phyloP scores from a whole-genome alignment of 192 early-diverging fungal species.

The Coemansia sp. region DNA sequence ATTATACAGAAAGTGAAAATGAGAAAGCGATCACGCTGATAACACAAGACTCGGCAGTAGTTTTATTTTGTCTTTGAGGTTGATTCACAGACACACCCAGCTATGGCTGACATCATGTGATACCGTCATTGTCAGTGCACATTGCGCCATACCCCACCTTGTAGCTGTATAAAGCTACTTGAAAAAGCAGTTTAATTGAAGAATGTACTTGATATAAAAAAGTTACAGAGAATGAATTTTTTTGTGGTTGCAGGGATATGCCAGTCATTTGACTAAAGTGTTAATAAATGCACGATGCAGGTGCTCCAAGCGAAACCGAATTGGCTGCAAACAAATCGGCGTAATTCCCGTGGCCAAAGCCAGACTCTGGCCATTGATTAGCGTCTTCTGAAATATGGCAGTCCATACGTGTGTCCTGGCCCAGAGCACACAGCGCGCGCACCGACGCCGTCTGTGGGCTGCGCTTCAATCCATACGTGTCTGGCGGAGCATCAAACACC shows the following conservation, averaged over 20 bases:
- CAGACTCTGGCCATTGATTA: neutral
- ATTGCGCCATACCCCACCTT: no score
- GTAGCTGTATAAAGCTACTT: no score
- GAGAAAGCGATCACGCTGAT: no score
- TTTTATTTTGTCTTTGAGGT: no score
- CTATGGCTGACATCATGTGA: no score
- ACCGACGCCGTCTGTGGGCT: conserved; percentile 21
- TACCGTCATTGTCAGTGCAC: no score
- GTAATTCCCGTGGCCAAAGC: conserved; percentile 10
- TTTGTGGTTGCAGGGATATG: neutral
- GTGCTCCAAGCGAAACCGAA: conserved; percentile 1
- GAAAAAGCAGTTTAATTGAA: neutral
- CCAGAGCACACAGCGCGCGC: conserved; percentile 13
- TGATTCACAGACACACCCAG: no score
- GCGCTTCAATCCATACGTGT: conserved; percentile 18
- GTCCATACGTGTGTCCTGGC: neutral
- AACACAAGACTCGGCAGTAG: no score
- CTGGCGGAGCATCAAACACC: neutral
- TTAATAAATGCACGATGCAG: conserved; percentile 23
- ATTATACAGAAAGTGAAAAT: no score
- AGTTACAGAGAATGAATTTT: neutral
- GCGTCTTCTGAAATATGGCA: neutral
- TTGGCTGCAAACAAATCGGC: conserved; percentile 10
- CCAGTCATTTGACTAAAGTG: neutral
- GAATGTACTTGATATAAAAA: neutral